Base-by-base conservation (phyloP, 495 filamentous ascomycete species). In the Neurospora sublineolata region DNA sequence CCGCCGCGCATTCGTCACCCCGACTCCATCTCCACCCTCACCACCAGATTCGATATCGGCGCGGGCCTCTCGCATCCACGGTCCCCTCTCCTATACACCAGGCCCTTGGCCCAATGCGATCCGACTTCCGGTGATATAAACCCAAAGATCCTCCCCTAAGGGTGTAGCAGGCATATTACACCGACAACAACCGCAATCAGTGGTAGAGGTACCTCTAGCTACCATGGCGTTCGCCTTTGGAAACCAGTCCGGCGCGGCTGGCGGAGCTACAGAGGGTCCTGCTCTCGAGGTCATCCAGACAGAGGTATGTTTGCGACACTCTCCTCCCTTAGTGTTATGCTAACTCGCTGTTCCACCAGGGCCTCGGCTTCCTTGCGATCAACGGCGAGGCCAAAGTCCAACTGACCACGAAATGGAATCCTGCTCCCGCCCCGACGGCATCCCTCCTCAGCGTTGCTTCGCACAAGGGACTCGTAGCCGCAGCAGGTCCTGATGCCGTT, bases 391-490 rank as follows among this genome's bases (percentile, higher is more conserved):
- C 88, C 68, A 96, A 93, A 78, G 80, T 99, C 74, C 90, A 88
- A 75, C 86, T 98, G 60, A 90, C 93, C 1, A 85, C 92, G 42
- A 86, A 89, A 77, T 99, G 94, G 92, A 89, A 92, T 39, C 81
- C 83, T 37, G 85, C 93, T 67, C 96, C 95, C n/a, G 83, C 89
- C 11, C 86, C 93, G 4, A 94, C 90, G 33, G 88, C 91, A 58
- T 92, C 93, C n/a, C 89, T 99, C 42, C 84, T 99, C 67, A 90
- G 90, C 76, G 86, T 98, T 74, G 94, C 96, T 39, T 87, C 91
- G 20, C 88, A 84, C 69, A 91, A 89, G 80, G 94, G 93, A 23
- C 83, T 98, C 7, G 84, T 97, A 52, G 95, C 94, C 68, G 96
- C 94, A 60, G 95, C 93, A 69, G 90, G 91, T 12, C 94, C 94